Percentiles rank a stretch among this genome's conserved stretches.
Conservation (phyloP, 306 rosid genomes). For the Lathyrus sativus region DNA sequence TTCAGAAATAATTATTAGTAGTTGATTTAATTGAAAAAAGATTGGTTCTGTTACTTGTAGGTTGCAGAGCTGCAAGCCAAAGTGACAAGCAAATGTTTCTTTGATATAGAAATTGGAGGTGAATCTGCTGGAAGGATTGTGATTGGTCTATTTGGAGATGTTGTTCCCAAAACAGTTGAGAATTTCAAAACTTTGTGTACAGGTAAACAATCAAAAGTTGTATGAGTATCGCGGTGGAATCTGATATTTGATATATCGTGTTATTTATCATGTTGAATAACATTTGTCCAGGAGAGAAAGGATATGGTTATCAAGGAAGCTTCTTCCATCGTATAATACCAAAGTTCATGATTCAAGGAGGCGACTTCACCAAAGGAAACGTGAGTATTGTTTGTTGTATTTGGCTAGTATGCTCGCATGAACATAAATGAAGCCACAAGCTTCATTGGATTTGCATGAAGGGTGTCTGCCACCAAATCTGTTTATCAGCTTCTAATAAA, state of each 20-base stretch:
- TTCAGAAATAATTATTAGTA: not conserved
- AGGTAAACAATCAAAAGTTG: conserved; percentile 44
- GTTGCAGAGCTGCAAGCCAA: conserved; percentile 65
- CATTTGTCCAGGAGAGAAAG: conserved; percentile 74
- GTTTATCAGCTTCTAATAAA: no score
- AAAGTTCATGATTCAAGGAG: conserved; percentile 94
- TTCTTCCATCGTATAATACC: conserved; percentile 83
- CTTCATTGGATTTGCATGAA: conserved; percentile 11
- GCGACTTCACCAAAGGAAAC: conserved; percentile 89
- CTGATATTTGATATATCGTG: not conserved
- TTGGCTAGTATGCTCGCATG: conserved; percentile 23
- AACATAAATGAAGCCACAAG: not conserved
- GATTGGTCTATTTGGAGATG: conserved; percentile 74
- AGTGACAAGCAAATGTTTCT: conserved; percentile 72
- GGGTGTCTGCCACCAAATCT: no score
- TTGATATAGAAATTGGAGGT: conserved; percentile 70
- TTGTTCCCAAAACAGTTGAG: conserved; percentile 78
- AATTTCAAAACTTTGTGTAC: conserved; percentile 83
- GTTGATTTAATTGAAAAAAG: conserved; percentile 18
- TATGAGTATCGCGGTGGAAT: conserved; percentile 27
- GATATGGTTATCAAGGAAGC: conserved; percentile 82
- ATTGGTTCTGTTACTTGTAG: conserved; percentile 42
- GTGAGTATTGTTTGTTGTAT: conserved; percentile 41
- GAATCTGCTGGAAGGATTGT: conserved; percentile 68
- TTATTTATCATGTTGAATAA: conserved; percentile 31